These are phyloP conservation scores for Kappamyces sp. DNA, from an alignment of 192 early-diverging fungal species.

Conservation along the genomic window DNA sequence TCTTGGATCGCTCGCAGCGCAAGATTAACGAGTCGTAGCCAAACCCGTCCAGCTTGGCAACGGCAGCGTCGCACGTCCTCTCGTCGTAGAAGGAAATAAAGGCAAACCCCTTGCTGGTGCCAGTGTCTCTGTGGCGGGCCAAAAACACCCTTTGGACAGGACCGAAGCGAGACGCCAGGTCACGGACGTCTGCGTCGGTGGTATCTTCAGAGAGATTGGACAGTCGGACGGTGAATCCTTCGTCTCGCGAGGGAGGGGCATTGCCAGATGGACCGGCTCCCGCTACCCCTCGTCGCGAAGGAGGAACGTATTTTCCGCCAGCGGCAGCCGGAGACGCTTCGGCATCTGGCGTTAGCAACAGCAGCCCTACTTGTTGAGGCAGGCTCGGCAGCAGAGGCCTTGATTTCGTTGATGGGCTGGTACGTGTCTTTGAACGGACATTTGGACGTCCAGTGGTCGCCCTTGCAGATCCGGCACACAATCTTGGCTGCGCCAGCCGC, in stretches of 20 bases:
- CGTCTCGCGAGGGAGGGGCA: slow-evolving; percentile 35
- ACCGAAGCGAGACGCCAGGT: slow-evolving; percentile 85
- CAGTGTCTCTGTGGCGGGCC: slow-evolving; percentile 76
- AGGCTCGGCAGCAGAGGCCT: too few species aligned
- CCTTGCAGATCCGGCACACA: slow-evolving; percentile 95
- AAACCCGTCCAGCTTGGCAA: slow-evolving; percentile 83
- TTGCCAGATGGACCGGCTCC: slow-evolving; percentile 34
- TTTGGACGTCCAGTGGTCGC: slow-evolving; percentile 91
- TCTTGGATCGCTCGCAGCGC: slow-evolving; percentile 78
- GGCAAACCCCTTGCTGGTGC: slow-evolving; percentile 89
- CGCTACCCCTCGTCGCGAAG: slow-evolving; percentile 62
- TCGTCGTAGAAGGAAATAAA: slow-evolving; percentile 83
- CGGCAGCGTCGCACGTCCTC: slow-evolving; percentile 76
- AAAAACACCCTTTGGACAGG: slow-evolving; percentile 76
- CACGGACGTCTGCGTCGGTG: slow-evolving; percentile 80
- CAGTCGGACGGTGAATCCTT: slow-evolving; percentile 67
- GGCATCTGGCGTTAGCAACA: slow-evolving; percentile 23
- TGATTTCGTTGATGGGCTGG: slow-evolving; percentile 69
- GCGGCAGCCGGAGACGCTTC: not conserved
- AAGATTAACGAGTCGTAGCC: slow-evolving; percentile 96
- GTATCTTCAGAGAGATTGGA: slow-evolving; percentile 95
- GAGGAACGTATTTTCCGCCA: slow-evolving; percentile 79
- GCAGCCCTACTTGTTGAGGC: not conserved
- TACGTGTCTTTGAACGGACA: slow-evolving; percentile 98
- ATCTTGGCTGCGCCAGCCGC: slow-evolving; percentile 66